Conservation (phyloP, 768 basidiomycete genomes). For the Gyrodon lividus region DNA sequence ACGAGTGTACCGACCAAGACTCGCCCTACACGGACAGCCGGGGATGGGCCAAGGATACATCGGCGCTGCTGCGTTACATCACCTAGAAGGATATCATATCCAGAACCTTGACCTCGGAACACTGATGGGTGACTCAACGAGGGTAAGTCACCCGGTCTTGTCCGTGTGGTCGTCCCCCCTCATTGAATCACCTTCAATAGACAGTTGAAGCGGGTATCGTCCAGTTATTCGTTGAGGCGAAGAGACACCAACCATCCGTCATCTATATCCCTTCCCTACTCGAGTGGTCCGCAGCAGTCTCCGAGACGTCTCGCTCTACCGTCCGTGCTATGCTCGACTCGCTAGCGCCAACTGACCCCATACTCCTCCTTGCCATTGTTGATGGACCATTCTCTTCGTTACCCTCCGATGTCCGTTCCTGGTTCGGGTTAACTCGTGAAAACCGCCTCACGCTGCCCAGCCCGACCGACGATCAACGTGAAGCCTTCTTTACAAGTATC, state of each 20-base stretch:
- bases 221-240: conserved; percentile 94
- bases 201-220: conserved; percentile 91
- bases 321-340: conserved; percentile 90
- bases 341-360: conserved; percentile 86
- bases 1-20: conserved; percentile 85
- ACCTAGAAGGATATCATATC: conserved; percentile 93
- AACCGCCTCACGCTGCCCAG: conserved; percentile 64
- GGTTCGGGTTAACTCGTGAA: conserved; percentile 83
- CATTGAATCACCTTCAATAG: conserved; percentile 37
- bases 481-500: conserved; percentile 73
- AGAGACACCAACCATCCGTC: conserved; percentile 93
- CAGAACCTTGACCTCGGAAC: conserved; percentile 92
- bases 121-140: conserved; percentile 82
- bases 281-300: conserved; percentile 82
- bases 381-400: conserved; percentile 72
- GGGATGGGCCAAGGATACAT: conserved; percentile 94
- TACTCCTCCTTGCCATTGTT: conserved; percentile 87
- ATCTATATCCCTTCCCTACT: conserved; percentile 90
- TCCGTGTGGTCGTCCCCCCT: not conserved
- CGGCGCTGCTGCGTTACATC: conserved; percentile 88
- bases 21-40: conserved; percentile 73
- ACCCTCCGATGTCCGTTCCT: conserved; percentile 79
- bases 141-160: conserved; percentile 51
- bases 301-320: conserved; percentile 81
- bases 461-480: conserved; percentile 58